Percentiles rank a stretch among this genome's conserved stretches.
Conservation (phyloP, 2,329 filamentous ascomycete genomes). For the Pseudocercospora fijiensis region DNA sequence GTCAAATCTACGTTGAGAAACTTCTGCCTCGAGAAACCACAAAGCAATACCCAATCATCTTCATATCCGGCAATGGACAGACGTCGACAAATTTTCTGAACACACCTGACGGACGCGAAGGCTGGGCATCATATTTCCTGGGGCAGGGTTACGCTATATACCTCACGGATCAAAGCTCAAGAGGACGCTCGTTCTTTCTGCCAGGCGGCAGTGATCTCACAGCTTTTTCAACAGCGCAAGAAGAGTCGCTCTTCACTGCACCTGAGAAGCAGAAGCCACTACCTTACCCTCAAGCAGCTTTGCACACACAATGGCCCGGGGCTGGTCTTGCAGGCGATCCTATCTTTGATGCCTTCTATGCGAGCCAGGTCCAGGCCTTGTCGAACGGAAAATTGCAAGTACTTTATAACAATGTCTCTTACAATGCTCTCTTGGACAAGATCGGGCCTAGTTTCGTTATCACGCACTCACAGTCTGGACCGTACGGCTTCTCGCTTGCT, state of each 20-base stretch:
- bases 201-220: constrained; percentile 21
- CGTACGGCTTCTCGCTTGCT: constrained; percentile 48
- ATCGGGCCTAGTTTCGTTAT: constrained; percentile 49
- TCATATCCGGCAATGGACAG: constrained; percentile 47
- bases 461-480: constrained; percentile 53
- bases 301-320: constrained; percentile 49
- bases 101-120: constrained; percentile 49
- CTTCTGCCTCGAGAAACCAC: constrained; percentile 34
- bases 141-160: constrained; percentile 49
- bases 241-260: constrained; percentile 40
- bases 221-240: constrained; percentile 31
- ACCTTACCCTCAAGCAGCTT: constrained; percentile 42
- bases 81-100: constrained; percentile 47
- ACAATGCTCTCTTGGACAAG: constrained; percentile 43
- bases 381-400: constrained; percentile 38
- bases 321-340: constrained; percentile 45
- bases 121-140: constrained; percentile 52
- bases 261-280: constrained; percentile 25
- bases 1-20: constrained; percentile 57
- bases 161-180: constrained; percentile 44
- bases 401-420: constrained; percentile 17
- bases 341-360: constrained; percentile 52
- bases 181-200: constrained; percentile 35
- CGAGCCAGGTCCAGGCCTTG: constrained; percentile 45
- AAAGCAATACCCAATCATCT: constrained; percentile 40